Evolutionary conservation across 2,329 filamentous ascomycete species (phyloP).

Genomic region (Paraphoma sp.): DNA sequence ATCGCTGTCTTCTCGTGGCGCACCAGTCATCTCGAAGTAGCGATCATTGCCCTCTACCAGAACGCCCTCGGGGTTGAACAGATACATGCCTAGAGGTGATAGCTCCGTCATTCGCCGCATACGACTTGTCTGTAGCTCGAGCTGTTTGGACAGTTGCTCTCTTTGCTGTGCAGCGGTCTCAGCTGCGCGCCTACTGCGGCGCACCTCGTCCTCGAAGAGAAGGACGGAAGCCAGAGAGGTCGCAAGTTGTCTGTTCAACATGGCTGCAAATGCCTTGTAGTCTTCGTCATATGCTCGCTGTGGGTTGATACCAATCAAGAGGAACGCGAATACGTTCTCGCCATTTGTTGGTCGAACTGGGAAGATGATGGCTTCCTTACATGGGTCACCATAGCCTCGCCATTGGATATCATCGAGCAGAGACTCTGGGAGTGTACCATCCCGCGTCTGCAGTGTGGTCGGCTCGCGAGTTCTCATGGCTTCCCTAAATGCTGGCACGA

Average conservation of each 20-base stretch:
- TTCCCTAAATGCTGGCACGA: slow-evolving; percentile 41
- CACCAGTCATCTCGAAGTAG: slow-evolving; percentile 58
- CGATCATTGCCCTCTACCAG: slow-evolving; percentile 54
- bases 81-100: slow-evolving; percentile 42
- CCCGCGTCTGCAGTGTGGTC: slow-evolving; percentile 29
- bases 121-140: slow-evolving; percentile 39
- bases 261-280: slow-evolving; percentile 36
- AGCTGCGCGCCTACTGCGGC: slow-evolving; percentile 30
- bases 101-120: slow-evolving; percentile 45
- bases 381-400: slow-evolving; percentile 43
- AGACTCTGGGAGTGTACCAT: slow-evolving; percentile 34
- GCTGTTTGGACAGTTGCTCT: slow-evolving; percentile 34
- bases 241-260: slow-evolving; percentile 41
- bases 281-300: slow-evolving; percentile 43
- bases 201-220: slow-evolving; percentile 42
- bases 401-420: slow-evolving; percentile 37
- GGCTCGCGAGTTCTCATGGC: slow-evolving; percentile 43
- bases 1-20: slow-evolving; percentile 45
- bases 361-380: slow-evolving; percentile 41
- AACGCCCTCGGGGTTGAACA: slow-evolving; percentile 49
- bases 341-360: slow-evolving; percentile 39
- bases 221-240: slow-evolving; percentile 44
- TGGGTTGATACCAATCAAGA: slow-evolving; percentile 42
- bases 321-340: slow-evolving; percentile 39
- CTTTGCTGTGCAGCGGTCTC: slow-evolving; percentile 37